Conservation (phyloP, 108 stramenopile species). For the Skeletonema marinoi region DNA sequence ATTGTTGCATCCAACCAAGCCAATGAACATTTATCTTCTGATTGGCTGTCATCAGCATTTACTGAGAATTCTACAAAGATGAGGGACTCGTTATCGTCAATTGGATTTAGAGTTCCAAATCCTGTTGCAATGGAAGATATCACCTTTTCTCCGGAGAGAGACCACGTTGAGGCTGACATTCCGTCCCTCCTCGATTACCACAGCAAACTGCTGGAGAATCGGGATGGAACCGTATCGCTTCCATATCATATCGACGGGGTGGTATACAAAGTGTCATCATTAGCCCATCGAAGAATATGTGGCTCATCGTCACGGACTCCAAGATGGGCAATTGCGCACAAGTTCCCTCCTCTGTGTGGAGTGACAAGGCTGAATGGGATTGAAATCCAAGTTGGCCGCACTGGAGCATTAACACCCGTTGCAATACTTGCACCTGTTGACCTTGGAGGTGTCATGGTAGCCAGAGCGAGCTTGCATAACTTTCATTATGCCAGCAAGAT, state of each 20-base stretch:
- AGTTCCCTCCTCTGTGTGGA: conserved; percentile 75
- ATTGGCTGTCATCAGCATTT: conserved; percentile 3
- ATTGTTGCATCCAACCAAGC: conserved; percentile 29
- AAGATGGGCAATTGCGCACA: conserved; percentile 93
- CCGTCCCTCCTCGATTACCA: conserved; percentile 57
- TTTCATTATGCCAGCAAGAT: conserved; percentile 76
- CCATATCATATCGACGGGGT: conserved; percentile 91
- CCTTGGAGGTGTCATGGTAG: conserved; percentile 84
- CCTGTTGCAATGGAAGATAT: conserved; percentile 49
- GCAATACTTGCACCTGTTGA: conserved; percentile 87
- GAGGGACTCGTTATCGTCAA: conserved; percentile 39
- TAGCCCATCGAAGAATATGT: conserved; percentile 45
- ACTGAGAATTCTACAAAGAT: conserved; percentile 37
- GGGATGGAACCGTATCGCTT: conserved; percentile 32
- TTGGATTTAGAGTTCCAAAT: conserved; percentile 70
- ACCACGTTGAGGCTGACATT: conserved; percentile 20
- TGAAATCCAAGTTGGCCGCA: conserved; percentile 87
- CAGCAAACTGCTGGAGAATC: conserved; percentile 47
- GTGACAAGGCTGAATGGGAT: conserved; percentile 73
- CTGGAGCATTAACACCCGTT: conserved; percentile 93
- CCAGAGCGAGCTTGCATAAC: conserved; percentile 92
- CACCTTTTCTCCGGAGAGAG: conserved; percentile 18
- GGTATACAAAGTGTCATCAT: conserved; percentile 87
- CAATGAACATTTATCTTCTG: not conserved
- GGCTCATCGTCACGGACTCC: conserved; percentile 83